Percentiles rank a stretch among this genome's conserved stretches.
Conservation (phyloP, 1,139 yeast genomes). For the Suhomyces kunorum region DNA sequence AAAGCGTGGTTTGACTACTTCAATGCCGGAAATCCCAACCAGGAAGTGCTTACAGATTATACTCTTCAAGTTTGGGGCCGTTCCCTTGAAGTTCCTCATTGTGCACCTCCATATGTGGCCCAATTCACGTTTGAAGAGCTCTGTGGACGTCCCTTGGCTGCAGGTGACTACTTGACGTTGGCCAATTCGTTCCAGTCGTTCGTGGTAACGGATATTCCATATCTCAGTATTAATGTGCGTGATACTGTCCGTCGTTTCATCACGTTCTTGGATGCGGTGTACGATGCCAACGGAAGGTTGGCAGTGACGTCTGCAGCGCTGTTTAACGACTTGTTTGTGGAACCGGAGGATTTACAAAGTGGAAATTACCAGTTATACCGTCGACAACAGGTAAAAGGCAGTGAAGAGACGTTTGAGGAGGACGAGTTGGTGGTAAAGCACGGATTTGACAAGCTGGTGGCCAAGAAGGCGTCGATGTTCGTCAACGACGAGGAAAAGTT, state of each 20-base stretch:
- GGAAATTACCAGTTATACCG: conserved; percentile 55
- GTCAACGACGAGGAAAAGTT: conserved; percentile 89
- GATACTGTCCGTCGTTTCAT: conserved; percentile 88
- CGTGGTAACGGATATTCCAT: conserved; percentile 89
- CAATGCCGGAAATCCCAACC: conserved; percentile 50
- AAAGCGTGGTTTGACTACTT: conserved; percentile 79
- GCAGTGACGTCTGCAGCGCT: conserved; percentile 90
- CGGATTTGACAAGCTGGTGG: conserved; percentile 72
- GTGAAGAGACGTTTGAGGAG: conserved; percentile 48
- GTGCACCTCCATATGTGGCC: conserved; percentile 80
- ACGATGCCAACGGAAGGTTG: conserved; percentile 81
- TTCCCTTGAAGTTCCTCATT: conserved; percentile 67
- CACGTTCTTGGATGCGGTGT: conserved; percentile 92
- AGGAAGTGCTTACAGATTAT: conserved; percentile 32
- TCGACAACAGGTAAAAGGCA: conserved; percentile 34
- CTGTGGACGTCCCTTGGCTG: conserved; percentile 88
- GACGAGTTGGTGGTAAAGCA: conserved; percentile 68
- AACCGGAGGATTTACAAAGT: conserved; percentile 64
- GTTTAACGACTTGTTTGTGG: conserved; percentile 82
- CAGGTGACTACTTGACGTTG: conserved; percentile 88
- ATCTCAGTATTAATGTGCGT: conserved; percentile 70
- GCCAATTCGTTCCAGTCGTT: conserved; percentile 78
- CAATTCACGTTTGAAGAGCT: conserved; percentile 83
- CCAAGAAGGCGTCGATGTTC: conserved; percentile 80
- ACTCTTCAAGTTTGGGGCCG: conserved; percentile 85